These are phyloP conservation scores for Byssochlamys sp. DNA, from an alignment of 2,329 filamentous ascomycete genomes.

Conservation along the genomic window DNA sequence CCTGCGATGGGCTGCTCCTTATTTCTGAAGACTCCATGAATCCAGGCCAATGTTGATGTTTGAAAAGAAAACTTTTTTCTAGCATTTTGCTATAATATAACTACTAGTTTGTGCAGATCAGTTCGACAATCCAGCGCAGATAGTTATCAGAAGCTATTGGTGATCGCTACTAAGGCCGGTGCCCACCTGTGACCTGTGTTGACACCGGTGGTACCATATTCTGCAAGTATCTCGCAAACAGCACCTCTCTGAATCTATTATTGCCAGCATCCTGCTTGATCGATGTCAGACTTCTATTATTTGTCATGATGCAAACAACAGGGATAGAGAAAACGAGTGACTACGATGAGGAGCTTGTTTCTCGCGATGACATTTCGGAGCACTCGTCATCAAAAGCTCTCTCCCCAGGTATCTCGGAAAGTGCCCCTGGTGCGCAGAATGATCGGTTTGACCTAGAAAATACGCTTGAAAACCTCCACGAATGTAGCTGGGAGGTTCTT, in stretches of 20 bases:
- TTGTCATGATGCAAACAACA: background rate
- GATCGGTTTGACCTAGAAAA: background rate
- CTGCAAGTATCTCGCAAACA: background rate
- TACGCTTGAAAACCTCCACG: slow-evolving; percentile 38
- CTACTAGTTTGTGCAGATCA: background rate
- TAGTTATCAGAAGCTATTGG: background rate
- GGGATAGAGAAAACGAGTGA: background rate
- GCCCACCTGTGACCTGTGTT: background rate
- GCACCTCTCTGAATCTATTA: background rate
- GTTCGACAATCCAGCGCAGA: background rate
- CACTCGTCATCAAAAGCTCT: background rate
- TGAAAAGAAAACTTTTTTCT: background rate
- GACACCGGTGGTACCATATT: background rate
- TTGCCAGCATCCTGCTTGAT: background rate
- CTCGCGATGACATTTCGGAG: background rate
- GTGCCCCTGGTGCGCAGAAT: background rate
- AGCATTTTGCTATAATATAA: background rate
- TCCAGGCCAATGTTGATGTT: background rate
- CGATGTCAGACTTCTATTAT: background rate
- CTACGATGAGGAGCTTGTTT: background rate
- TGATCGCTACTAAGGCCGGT: background rate
- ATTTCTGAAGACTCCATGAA: background rate
- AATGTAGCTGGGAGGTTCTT: slow-evolving; percentile 71
- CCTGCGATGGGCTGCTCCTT: background rate
- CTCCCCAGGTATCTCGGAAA: background rate